Evolutionary conservation across 1,284 basidiomycete species (phyloP).

Genomic region (Neolentinus lepideus): DNA sequence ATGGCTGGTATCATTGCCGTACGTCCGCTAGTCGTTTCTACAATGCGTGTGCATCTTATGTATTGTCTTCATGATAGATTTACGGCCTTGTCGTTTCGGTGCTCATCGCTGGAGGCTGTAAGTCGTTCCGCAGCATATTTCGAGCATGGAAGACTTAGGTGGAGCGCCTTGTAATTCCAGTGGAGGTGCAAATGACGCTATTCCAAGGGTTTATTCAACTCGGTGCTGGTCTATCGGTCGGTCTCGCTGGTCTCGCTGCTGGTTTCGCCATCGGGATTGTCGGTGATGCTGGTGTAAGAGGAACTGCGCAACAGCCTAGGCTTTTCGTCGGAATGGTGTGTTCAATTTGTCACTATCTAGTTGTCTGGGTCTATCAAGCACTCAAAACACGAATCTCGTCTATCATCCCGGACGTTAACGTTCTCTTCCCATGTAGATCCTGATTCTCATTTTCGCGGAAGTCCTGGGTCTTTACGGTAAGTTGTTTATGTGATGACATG

Average conservation of each 20-base stretch:
- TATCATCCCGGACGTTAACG: background rate
- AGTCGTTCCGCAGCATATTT: conserved; percentile 24
- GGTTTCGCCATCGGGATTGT: conserved; percentile 94
- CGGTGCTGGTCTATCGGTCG: conserved; percentile 84
- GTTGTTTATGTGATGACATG: background rate
- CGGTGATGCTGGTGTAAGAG: conserved; percentile 90
- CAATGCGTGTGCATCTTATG: background rate
- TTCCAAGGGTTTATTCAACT: conserved; percentile 87
- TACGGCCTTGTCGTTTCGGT: conserved; percentile 95
- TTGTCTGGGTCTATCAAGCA: background rate
- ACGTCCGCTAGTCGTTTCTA: conserved; percentile 22
- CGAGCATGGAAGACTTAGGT: background rate
- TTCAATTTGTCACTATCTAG: no score
- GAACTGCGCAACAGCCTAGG: conserved; percentile 87
- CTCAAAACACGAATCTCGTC: conserved; percentile 3
- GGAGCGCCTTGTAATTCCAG: conserved; percentile 21
- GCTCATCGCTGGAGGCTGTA: conserved; percentile 74
- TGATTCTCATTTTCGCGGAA: conserved; percentile 82
- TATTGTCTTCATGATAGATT: conserved; percentile 26
- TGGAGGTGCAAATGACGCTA: conserved; percentile 50
- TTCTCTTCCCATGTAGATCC: conserved; percentile 30
- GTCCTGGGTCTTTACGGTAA: conserved; percentile 72
- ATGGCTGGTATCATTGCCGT: conserved; percentile 99
- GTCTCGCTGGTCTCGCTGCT: conserved; percentile 84
- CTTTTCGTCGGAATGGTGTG: conserved; percentile 85